phyloP scores from a whole-genome alignment of 2,329 filamentous ascomycete species.

The Aspergillus latus region DNA sequence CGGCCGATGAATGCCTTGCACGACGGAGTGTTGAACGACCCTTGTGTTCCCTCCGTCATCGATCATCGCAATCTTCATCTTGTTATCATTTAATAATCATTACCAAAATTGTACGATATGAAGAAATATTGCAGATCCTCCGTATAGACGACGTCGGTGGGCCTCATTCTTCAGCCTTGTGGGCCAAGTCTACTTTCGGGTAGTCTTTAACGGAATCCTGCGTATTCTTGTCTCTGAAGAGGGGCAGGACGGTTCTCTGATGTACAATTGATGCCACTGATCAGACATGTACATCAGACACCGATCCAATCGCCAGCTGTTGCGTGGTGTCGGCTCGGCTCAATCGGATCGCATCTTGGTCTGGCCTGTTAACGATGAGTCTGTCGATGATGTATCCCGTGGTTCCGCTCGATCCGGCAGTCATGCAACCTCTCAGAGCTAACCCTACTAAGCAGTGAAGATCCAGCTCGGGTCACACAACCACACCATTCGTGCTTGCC shows the following conservation, averaged over 20 bases:
- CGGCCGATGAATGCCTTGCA: no score
- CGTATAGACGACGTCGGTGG: neutral
- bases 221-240: neutral
- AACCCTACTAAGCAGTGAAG: neutral
- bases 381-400: neutral
- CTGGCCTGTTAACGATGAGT: neutral
- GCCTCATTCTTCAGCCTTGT: conserved; percentile 7
- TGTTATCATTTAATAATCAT: neutral
- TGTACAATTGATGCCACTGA: neutral
- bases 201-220: neutral
- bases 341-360: neutral
- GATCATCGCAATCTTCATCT: neutral
- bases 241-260: neutral
- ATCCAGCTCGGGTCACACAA: conserved; percentile 1
- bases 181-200: neutral
- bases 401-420: conserved; percentile 1
- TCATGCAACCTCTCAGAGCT: neutral
- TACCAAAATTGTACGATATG: neutral
- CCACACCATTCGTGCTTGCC: neutral
- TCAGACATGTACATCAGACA: no score
- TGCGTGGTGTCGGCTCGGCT: neutral
- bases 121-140: neutral
- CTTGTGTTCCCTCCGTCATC: neutral
- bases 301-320: neutral
- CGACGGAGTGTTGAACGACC: no score